phyloP scores from a whole-genome alignment of 2,329 filamentous ascomycete genomes.

The Purpureocillium takamizusanense region DNA sequence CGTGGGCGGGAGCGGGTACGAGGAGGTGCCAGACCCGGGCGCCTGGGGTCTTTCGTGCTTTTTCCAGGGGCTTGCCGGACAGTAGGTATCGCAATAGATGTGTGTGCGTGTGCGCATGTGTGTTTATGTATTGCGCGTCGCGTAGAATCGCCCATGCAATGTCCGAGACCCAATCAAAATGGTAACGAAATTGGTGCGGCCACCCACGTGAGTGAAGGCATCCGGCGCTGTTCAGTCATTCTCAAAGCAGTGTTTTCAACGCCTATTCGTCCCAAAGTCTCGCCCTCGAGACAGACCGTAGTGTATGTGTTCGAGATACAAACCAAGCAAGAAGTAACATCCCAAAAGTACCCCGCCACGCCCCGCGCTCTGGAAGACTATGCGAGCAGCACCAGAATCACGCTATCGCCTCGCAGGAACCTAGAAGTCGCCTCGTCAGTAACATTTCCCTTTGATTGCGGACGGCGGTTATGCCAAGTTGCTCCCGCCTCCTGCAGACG shows the following conservation, averaged over 20 bases:
- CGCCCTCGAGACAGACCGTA: conserved; percentile 16
- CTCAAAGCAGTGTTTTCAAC: conserved; percentile 22
- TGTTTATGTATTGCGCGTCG: background rate
- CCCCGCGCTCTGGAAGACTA: conserved; percentile 27
- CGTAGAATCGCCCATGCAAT: conserved; percentile 2
- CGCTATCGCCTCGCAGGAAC: conserved; percentile 80
- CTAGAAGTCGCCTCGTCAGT: conserved; percentile 28
- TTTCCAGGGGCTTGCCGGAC: conserved; percentile 63
- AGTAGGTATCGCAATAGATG: conserved; percentile 5
- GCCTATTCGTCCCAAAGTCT: conserved; percentile 26
- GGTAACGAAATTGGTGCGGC: too few species aligned
- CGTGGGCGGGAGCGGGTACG: conserved; percentile 33
- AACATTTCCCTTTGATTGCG: background rate
- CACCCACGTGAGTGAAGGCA: too few species aligned
- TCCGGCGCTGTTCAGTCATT: background rate
- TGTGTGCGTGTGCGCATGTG: too few species aligned
- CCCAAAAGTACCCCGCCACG: background rate
- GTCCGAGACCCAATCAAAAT: too few species aligned
- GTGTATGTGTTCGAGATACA: conserved; percentile 6
- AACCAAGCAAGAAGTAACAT: conserved; percentile 9
- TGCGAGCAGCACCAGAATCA: conserved; percentile 79
- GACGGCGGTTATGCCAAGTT: too few species aligned
- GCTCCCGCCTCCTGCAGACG: too few species aligned
- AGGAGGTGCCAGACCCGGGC: conserved; percentile 54
- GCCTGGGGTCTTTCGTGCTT: conserved; percentile 68